Conservation (phyloP, 2,329 filamentous ascomycete genomes). For the Exophiala oligosperma region DNA sequence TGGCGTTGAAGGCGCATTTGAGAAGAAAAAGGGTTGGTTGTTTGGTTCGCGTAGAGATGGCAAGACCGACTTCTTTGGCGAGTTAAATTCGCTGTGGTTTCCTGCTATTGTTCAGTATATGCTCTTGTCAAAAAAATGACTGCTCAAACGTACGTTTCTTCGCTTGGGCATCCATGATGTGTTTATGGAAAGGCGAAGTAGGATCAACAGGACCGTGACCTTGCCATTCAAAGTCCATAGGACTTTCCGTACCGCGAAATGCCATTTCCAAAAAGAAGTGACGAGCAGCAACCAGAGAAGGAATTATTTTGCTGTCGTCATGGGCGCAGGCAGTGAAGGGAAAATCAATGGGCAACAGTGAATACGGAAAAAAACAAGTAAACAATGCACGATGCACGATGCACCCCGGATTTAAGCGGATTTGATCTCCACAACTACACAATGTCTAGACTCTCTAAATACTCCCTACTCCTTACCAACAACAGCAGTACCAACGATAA, state of each 20-base stretch:
- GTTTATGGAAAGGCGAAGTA: constrained; percentile 48
- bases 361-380: too few species aligned
- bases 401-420: too few species aligned
- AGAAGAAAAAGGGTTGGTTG: constrained; percentile 53
- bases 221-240: constrained; percentile 55
- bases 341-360: too few species aligned
- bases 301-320: too few species aligned
- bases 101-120: constrained; percentile 31
- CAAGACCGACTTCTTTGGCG: constrained; percentile 49
- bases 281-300: too few species aligned
- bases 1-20: constrained; percentile 35
- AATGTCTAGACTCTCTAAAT: too few species aligned
- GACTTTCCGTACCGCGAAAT: constrained; percentile 41
- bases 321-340: too few species aligned
- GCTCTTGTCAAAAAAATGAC: background rate
- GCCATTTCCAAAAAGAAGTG: constrained; percentile 21
- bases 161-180: constrained; percentile 41
- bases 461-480: too few species aligned
- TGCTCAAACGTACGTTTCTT: constrained; percentile 43
- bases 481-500: too few species aligned
- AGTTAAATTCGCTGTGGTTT: constrained; percentile 43
- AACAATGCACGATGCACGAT: too few species aligned
- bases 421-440: too few species aligned
- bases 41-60: constrained; percentile 52
- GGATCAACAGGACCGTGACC: constrained; percentile 44